Percentiles rank a stretch among this genome's conserved stretches.
Conservation (phyloP, 768 basidiomycete species). For the Termitomyces sp. region DNA sequence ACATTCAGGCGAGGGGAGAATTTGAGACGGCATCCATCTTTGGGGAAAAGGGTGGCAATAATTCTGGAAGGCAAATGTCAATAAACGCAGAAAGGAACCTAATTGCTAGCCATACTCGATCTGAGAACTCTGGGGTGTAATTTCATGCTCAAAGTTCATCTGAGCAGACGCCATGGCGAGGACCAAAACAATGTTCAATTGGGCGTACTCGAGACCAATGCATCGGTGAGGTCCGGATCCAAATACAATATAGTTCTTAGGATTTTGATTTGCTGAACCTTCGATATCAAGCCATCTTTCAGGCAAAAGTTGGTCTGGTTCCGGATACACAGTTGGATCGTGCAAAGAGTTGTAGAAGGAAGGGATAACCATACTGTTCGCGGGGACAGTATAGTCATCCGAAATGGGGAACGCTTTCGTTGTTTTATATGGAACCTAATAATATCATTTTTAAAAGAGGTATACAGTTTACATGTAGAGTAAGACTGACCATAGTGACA, state of each 20-base stretch:
- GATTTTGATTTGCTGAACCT: slow-evolving; percentile 74
- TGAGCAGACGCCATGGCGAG: slow-evolving; percentile 77
- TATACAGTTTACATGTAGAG: background rate
- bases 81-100: background rate
- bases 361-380: slow-evolving; percentile 90
- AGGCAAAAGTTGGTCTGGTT: slow-evolving; percentile 78
- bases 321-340: slow-evolving; percentile 81
- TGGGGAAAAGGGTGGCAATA: slow-evolving; percentile 96
- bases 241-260: slow-evolving; percentile 95
- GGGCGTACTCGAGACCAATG: slow-evolving; percentile 90
- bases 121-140: slow-evolving; percentile 74
- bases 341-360: slow-evolving; percentile 91
- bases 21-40: slow-evolving; percentile 82
- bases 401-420: slow-evolving; percentile 90
- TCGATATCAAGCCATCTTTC: slow-evolving; percentile 90
- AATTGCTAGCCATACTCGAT: slow-evolving; percentile 58
- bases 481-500: slow-evolving; percentile 79
- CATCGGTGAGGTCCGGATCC: slow-evolving; percentile 92
- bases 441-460: background rate
- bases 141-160: slow-evolving; percentile 83
- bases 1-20: slow-evolving; percentile 52
- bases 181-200: slow-evolving; percentile 83
- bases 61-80: slow-evolving; percentile 42
- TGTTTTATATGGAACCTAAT: slow-evolving; percentile 87
- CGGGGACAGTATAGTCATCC: slow-evolving; percentile 88